Evolutionary conservation across 2,329 filamentous ascomycete species (phyloP).

Genomic region (Penicillium sp.): DNA sequence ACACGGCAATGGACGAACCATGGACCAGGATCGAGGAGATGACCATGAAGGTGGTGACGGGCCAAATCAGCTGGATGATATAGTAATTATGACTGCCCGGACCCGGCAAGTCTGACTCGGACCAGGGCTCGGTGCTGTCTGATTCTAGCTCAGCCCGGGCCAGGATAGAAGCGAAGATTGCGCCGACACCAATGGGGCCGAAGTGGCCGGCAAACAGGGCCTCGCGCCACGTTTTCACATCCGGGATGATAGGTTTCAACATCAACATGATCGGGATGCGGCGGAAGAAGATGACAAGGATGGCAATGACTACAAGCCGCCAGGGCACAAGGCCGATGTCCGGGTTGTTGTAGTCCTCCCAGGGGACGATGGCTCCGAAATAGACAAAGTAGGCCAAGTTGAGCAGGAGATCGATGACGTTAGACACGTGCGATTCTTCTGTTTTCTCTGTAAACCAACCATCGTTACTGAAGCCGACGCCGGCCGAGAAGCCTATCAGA

Average conservation of each 20-base stretch:
- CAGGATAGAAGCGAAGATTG: constrained; percentile 88
- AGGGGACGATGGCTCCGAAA: constrained; percentile 92
- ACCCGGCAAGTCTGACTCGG: no score
- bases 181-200: constrained; percentile 91
- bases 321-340: constrained; percentile 70
- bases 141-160: constrained; percentile 81
- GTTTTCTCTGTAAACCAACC: constrained; percentile 98
- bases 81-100: no score
- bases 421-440: constrained; percentile 95
- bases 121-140: constrained; percentile 60
- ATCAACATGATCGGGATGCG: constrained; percentile 90
- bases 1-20: constrained; percentile 95
- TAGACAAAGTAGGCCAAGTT: constrained; percentile 98
- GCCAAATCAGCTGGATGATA: constrained; percentile 83
- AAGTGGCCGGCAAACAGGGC: constrained; percentile 95
- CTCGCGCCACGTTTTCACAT: constrained; percentile 96
- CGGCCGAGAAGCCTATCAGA: constrained; percentile 85
- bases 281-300: constrained; percentile 89
- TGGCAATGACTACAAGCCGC: constrained; percentile 84
- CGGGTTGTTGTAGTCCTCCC: constrained; percentile 76
- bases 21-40: constrained; percentile 91
- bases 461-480: constrained; percentile 98
- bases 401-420: constrained; percentile 94
- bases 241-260: constrained; percentile 85
- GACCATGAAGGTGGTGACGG: constrained; percentile 86